A percentile compares a stretch with the other conserved stretches of the same genome.
Conservation (phyloP, 2,329 filamentous ascomycete genomes). For the Fusarium algeriense region DNA sequence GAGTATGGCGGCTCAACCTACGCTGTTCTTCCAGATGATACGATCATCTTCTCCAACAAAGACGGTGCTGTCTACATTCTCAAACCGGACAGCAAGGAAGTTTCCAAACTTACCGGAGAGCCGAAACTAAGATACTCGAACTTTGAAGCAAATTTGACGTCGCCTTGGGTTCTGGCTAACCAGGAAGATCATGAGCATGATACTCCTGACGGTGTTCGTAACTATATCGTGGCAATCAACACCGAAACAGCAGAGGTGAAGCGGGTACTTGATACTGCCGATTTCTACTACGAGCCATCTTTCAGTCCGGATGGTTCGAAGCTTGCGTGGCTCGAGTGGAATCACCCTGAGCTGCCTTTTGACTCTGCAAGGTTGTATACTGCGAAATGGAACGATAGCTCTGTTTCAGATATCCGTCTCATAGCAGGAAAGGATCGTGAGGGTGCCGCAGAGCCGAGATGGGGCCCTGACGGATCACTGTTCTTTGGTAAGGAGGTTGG, state of each 20-base stretch:
- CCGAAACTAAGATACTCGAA: conserved; percentile 59
- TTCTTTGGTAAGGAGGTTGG: conserved; percentile 62
- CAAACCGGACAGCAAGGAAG: conserved; percentile 52
- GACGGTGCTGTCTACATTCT: conserved; percentile 59
- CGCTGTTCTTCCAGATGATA: conserved; percentile 54
- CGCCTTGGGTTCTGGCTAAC: conserved; percentile 62
- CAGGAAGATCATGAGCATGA: conserved; percentile 62
- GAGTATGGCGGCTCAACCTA: conserved; percentile 65
- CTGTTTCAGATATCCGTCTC: conserved; percentile 48
- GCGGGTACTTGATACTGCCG: conserved; percentile 58
- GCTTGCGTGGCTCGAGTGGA: conserved; percentile 67
- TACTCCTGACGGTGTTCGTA: conserved; percentile 50
- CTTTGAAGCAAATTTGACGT: conserved; percentile 57
- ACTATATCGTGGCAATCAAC: conserved; percentile 57
- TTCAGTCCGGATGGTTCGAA: conserved; percentile 61
- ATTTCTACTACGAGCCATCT: conserved; percentile 65
- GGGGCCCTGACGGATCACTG: conserved; percentile 62
- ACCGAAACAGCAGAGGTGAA: conserved; percentile 56
- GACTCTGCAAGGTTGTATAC: conserved; percentile 59
- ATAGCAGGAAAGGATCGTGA: conserved; percentile 59
- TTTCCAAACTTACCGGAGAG: conserved; percentile 50
- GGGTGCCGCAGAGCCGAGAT: conserved; percentile 63
- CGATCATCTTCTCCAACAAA: conserved; percentile 61
- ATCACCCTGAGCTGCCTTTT: conserved; percentile 66
- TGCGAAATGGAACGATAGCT: conserved; percentile 56